phyloP scores from a whole-genome alignment of 441 rosid species.

The Breynia disticha region DNA sequence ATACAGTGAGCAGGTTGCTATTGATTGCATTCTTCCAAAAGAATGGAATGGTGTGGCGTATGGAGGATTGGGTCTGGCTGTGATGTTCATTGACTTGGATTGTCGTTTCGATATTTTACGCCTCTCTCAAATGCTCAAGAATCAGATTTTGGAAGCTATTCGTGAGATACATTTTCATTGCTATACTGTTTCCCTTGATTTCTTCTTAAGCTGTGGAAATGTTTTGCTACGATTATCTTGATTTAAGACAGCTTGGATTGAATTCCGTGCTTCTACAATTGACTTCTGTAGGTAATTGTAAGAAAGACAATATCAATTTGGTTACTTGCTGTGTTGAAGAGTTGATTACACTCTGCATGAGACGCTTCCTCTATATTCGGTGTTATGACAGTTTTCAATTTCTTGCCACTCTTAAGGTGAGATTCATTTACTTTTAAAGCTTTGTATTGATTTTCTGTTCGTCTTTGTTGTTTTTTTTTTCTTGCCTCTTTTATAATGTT shows the following conservation, averaged over 20 bases:
- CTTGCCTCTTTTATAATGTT: not conserved
- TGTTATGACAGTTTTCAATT: conserved; percentile 64
- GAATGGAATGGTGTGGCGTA: conserved; percentile 52
- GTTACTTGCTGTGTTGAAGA: conserved; percentile 29
- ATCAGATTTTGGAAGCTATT: conserved; percentile 37
- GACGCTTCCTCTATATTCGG: conserved; percentile 50
- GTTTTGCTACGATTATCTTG: not conserved
- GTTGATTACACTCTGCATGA: conserved; percentile 47
- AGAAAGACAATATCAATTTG: not conserved
- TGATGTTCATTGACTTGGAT: conserved; percentile 65
- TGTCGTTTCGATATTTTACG: conserved; percentile 59
- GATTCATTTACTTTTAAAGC: too few relatives aligned
- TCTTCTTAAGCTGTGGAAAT: not conserved
- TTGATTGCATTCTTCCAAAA: conserved; percentile 62
- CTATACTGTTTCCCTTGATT: not conserved
- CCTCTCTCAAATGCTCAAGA: conserved; percentile 48
- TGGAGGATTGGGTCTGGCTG: conserved; percentile 56
- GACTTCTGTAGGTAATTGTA: not conserved
- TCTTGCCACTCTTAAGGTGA: conserved; percentile 70
- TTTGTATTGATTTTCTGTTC: not conserved
- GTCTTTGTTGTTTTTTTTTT: not conserved
- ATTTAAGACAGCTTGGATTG: not conserved
- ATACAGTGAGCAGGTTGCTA: conserved; percentile 27
- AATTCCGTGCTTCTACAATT: not conserved
- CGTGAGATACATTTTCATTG: conserved; percentile 11